Conservation (phyloP, 257 asterid species). For the Solanum lignicaule region DNA sequence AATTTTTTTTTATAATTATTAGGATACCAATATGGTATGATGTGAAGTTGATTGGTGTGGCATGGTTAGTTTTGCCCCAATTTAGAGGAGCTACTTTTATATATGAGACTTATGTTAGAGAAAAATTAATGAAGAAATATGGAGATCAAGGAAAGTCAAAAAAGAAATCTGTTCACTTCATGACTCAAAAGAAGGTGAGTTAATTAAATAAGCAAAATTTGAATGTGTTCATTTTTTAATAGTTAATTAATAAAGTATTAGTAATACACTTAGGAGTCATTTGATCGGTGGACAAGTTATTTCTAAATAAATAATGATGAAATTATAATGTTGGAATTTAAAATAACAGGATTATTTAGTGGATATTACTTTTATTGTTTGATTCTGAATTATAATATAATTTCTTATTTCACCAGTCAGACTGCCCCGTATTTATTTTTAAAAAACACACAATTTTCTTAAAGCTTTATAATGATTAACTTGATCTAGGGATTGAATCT, state of each 20-base stretch:
- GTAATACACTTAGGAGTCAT: not conserved
- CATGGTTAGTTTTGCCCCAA: constrained; percentile 81
- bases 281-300: not conserved
- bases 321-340: too few species aligned
- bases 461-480: too few species aligned
- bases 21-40: constrained; percentile 85
- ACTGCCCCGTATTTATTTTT: too few species aligned
- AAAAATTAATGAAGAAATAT: constrained; percentile 40
- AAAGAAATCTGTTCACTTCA: constrained; percentile 33
- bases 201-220: not conserved
- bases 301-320: not conserved
- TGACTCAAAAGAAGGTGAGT: constrained; percentile 34
- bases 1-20: not conserved
- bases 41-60: constrained; percentile 55
- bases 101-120: constrained; percentile 59
- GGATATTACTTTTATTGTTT: too few species aligned
- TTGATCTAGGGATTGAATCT: not conserved
- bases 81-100: constrained; percentile 75
- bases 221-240: too few species aligned
- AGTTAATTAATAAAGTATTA: too few species aligned
- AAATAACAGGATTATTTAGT: not conserved
- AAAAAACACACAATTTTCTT: too few species aligned
- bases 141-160: constrained; percentile 28
- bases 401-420: not conserved
- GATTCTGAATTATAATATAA: too few species aligned